These are phyloP conservation scores for Hyphodiscus sp. DNA, from an alignment of 2,329 filamentous ascomycete species.

Conservation along the genomic window DNA sequence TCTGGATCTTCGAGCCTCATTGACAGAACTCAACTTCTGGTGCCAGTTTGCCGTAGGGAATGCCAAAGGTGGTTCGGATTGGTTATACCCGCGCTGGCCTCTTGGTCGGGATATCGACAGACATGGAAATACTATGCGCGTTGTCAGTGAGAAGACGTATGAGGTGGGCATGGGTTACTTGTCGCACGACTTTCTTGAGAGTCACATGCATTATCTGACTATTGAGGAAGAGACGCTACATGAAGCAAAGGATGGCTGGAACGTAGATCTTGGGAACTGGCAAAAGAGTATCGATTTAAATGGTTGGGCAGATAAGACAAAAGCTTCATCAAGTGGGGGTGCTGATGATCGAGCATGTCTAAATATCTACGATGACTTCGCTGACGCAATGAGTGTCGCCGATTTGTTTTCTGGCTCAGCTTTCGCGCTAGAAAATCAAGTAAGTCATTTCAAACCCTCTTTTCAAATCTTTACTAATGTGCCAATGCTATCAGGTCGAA, in stretches of 20 bases:
- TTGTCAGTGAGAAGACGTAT: constrained; percentile 79
- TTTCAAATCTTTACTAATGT: background rate
- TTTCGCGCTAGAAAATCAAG: constrained; percentile 23
- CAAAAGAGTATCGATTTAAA: constrained; percentile 36
- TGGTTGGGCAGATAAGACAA: constrained; percentile 32
- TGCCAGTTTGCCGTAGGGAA: constrained; percentile 95
- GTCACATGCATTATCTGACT: constrained; percentile 33
- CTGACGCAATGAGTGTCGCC: constrained; percentile 56
- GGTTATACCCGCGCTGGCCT: constrained; percentile 78
- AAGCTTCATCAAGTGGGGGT: constrained; percentile 7
- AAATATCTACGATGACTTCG: constrained; percentile 45
- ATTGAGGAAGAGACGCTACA: constrained; percentile 57
- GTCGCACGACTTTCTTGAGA: constrained; percentile 50
- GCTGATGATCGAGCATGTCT: constrained; percentile 35
- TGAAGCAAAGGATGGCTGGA: constrained; percentile 63
- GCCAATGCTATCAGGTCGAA: constrained; percentile 15
- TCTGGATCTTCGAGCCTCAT: constrained; percentile 70
- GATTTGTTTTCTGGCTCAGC: constrained; percentile 45
- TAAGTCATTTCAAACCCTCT: constrained; percentile 5
- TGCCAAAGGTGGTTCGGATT: constrained; percentile 78
- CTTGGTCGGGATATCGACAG: constrained; percentile 62
- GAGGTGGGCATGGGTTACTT: constrained; percentile 71
- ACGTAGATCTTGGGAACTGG: constrained; percentile 56
- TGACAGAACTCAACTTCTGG: constrained; percentile 89
- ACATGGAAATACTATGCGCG: constrained; percentile 61